A percentile compares a stretch with the other conserved stretches of the same genome.
phyloP scores from a whole-genome alignment of 441 rosid species.

The Corymbia calophylla region DNA sequence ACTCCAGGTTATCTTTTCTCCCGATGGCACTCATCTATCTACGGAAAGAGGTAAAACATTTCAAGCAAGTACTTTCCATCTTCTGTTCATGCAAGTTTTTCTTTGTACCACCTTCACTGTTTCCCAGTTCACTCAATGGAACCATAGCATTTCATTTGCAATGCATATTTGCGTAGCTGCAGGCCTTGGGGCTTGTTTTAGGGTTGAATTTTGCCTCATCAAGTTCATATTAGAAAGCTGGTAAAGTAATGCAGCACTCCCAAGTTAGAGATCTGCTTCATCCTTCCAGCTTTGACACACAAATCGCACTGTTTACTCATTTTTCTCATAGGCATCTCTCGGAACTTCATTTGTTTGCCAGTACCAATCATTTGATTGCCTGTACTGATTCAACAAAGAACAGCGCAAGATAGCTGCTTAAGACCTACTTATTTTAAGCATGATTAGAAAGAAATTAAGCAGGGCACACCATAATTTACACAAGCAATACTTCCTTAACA shows the following conservation, averaged over 20 bases:
- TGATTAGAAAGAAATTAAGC: neutral
- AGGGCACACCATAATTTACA: accelerated
- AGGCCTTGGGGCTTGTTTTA: neutral
- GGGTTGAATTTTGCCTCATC: neutral
- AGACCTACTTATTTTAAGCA: neutral
- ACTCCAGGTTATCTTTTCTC: neutral
- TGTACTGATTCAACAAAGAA: neutral
- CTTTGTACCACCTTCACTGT: neutral
- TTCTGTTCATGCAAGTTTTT: neutral
- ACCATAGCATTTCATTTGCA: neutral
- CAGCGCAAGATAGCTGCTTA: neutral
- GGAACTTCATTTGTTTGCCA: too few relatives aligned
- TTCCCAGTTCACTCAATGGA: neutral
- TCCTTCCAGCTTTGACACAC: too few relatives aligned
- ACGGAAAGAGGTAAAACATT: neutral
- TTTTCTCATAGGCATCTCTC: too few relatives aligned
- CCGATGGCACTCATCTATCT: neutral
- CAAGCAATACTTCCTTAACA: neutral
- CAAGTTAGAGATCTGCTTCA: too few relatives aligned
- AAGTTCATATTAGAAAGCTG: neutral
- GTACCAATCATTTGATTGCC: neutral
- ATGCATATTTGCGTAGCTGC: neutral
- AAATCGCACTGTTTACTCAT: too few relatives aligned
- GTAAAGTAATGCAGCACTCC: neutral
- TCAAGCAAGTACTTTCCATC: neutral